Evolutionary conservation across 129 eudicot genomes (phyloP).

Genomic region (Flaveria robusta): DNA sequence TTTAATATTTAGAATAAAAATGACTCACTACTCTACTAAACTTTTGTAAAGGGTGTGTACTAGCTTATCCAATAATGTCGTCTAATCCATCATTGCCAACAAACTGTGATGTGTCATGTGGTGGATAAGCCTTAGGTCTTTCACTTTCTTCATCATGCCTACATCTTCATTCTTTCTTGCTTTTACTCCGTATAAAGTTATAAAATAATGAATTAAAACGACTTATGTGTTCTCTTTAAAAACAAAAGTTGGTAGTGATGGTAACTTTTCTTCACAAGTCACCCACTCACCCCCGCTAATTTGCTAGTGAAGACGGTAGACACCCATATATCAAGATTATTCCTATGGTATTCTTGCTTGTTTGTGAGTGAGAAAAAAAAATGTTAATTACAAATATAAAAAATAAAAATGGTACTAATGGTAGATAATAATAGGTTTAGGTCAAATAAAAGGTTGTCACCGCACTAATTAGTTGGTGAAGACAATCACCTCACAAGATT

Average conservation of each 20-base stretch:
- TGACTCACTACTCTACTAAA: constrained; percentile 9
- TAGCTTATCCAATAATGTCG: constrained; percentile 33
- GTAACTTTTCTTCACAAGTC: background rate
- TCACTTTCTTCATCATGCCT: constrained; percentile 20
- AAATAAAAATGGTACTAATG: background rate
- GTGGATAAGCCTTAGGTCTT: constrained; percentile 29
- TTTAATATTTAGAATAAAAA: background rate
- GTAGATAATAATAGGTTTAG: constrained; percentile 2
- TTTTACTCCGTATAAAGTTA: background rate
- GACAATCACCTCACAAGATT: constrained; percentile 39
- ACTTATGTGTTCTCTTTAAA: background rate
- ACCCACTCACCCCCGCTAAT: constrained; percentile 16
- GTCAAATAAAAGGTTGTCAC: constrained; percentile 7
- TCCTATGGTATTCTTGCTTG: background rate
- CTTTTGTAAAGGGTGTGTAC: constrained; percentile 30
- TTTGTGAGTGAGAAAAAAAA: too few relatives aligned
- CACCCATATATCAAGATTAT: constrained; percentile 14
- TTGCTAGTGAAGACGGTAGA: constrained; percentile 7
- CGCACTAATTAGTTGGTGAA: constrained; percentile 37
- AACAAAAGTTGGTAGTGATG: background rate
- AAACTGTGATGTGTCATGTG: constrained; percentile 32
- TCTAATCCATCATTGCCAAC: constrained; percentile 43
- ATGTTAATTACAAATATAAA: background rate
- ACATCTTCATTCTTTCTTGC: constrained; percentile 9
- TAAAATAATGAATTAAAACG: background rate